These are phyloP conservation scores for Penicillium polonicum DNA, from an alignment of 2,329 filamentous ascomycete genomes.

Conservation along the genomic window DNA sequence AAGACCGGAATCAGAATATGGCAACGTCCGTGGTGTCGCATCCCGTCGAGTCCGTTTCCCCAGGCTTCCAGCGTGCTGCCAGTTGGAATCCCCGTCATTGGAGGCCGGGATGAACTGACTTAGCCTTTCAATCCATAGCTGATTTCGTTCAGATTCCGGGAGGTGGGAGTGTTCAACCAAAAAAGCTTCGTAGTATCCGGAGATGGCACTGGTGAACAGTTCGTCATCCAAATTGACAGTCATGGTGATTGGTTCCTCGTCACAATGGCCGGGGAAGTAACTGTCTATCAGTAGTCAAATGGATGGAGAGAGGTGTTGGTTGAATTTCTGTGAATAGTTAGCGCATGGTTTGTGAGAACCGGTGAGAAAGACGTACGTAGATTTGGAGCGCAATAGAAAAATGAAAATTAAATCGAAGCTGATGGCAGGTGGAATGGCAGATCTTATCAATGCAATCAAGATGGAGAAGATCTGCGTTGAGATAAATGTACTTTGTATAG, in stretches of 20 bases:
- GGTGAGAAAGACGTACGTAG: not conserved
- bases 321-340: slow-evolving; percentile 6
- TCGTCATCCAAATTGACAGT: slow-evolving; percentile 40
- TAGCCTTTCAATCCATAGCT: slow-evolving; percentile 42
- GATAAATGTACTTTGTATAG: not conserved
- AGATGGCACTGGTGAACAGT: slow-evolving; percentile 43
- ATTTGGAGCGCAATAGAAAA: not conserved
- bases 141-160: slow-evolving; percentile 41
- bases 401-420: not conserved
- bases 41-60: slow-evolving; percentile 46
- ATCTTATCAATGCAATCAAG: slow-evolving; percentile 1
- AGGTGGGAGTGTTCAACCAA: slow-evolving; percentile 44
- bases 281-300: slow-evolving; percentile 36
- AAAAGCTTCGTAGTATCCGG: slow-evolving; percentile 44
- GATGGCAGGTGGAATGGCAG: slow-evolving; percentile 1
- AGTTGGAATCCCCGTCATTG: slow-evolving; percentile 21
- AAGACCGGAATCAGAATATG: slow-evolving; percentile 37
- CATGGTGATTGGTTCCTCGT: slow-evolving; percentile 30
- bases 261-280: slow-evolving; percentile 17
- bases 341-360: not conserved
- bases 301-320: slow-evolving; percentile 5
- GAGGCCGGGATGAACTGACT: slow-evolving; percentile 38
- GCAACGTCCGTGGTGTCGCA: slow-evolving; percentile 38
- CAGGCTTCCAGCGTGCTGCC: slow-evolving; percentile 31
- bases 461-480: not conserved